phyloP scores from a whole-genome alignment of 345 rosid species.

The Boechera divaricarpa region DNA sequence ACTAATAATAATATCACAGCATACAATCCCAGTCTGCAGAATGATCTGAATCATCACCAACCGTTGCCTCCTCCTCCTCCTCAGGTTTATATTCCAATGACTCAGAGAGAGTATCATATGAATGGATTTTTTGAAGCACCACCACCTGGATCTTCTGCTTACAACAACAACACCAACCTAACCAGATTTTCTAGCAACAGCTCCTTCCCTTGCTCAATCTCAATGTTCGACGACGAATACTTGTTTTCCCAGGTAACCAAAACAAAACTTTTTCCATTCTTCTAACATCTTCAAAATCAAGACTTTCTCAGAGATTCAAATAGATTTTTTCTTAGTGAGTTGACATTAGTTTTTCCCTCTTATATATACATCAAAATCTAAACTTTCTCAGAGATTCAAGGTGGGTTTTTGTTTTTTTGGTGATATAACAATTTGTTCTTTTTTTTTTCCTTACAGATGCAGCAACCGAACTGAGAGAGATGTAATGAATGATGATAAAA shows the following conservation, averaged over 20 bases:
- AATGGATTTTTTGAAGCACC: conserved; percentile 64
- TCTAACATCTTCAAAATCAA: background rate
- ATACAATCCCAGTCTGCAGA: conserved; percentile 57
- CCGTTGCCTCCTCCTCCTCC: conserved; percentile 46
- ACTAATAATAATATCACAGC: conserved; percentile 44
- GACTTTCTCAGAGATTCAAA: background rate
- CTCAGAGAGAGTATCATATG: conserved; percentile 58
- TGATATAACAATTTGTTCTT: conserved; percentile 12
- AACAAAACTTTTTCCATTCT: background rate
- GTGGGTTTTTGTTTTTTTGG: background rate
- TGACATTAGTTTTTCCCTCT: background rate
- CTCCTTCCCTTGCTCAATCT: conserved; percentile 58
- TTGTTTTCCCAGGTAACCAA: conserved; percentile 59
- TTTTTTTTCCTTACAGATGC: conserved; percentile 31
- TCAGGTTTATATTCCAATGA: conserved; percentile 57
- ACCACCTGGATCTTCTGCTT: conserved; percentile 47
- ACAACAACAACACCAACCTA: conserved; percentile 44
- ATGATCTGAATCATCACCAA: conserved; percentile 54
- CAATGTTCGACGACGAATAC: conserved; percentile 66
- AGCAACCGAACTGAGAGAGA: conserved; percentile 45
- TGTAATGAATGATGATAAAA: conserved; percentile 34
- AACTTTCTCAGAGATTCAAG: background rate
- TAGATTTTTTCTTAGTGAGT: background rate
- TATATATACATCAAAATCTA: background rate
- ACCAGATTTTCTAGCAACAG: conserved; percentile 58